Base-by-base conservation (phyloP, 2,329 filamentous ascomycete genomes). In the Passalora sequoiae region DNA sequence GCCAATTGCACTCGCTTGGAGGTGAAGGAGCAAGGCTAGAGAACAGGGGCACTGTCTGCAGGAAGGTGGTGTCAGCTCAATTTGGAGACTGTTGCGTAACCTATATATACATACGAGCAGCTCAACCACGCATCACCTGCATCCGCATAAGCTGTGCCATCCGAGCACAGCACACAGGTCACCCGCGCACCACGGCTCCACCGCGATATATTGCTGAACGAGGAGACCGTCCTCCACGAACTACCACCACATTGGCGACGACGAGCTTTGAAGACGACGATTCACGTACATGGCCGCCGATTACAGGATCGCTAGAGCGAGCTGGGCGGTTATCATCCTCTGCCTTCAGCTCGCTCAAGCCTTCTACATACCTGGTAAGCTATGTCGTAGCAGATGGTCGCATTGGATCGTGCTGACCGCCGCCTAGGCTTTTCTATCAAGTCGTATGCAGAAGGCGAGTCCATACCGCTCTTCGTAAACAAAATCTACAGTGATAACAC, bases 401-500 rank as follows among this genome's bases (percentile, higher is more conserved):
- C 9, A 36, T 35, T 17, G n/a, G 22, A 22, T 6, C n/a, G 15
- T 47, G 37, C 36, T 52, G 40, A 51, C 44, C 19, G 24, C 51
- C 39, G 16, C 24, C 48, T 12, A 84, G 88, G 88, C 54, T 92
- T 85, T 75, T 94, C 88, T 4, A 81, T 89, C 60, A 84, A 82
- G 61, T 87, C 80, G 60, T 94, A 94, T 63, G 75, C 75, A 53
- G 78, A 89, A 51, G 77, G 80, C 63, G 84, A 94, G 56, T 73
- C 80, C 8, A 84, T 94, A 28, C 87, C 88, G 1, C 73, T 95
- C n/a, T 80, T 91, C 43, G 85, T 92, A 53, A 94, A 94, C 71
- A 94, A 94, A 66, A 82, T 89, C 57, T 94, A 89, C 66, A 94
- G 87, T 43, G 88, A 94, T 67, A 82, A 86, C 58, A 92, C 86